phyloP scores from a whole-genome alignment of 2,329 filamentous ascomycete genomes.

The Ophiostoma himal-ulmi region DNA sequence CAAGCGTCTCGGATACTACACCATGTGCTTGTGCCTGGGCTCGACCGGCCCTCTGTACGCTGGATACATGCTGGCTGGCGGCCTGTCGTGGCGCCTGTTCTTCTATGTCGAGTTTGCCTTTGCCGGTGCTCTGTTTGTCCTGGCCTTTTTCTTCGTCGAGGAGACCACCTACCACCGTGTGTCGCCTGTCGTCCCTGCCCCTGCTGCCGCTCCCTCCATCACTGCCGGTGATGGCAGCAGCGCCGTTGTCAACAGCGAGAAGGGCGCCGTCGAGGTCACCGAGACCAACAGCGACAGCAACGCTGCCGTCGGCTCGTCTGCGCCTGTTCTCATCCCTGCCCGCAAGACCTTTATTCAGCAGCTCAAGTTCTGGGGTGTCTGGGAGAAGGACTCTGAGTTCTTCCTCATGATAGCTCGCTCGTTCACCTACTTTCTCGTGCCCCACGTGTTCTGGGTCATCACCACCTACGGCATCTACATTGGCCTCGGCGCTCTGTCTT shows the following conservation, averaged over 20 bases:
- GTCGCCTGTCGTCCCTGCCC: neutral
- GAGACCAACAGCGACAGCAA: slow-evolving; percentile 1
- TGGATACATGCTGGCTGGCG: slow-evolving; percentile 55
- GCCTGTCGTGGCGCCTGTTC: slow-evolving; percentile 54
- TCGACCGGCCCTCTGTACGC: slow-evolving; percentile 52
- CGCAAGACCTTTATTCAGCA: slow-evolving; percentile 40
- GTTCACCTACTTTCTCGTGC: slow-evolving; percentile 44
- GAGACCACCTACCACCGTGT: slow-evolving; percentile 27
- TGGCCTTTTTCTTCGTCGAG: slow-evolving; percentile 34
- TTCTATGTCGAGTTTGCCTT: slow-evolving; percentile 58
- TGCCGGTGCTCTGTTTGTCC: slow-evolving; percentile 29
- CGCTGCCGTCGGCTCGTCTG: neutral
- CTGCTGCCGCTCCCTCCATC: neutral
- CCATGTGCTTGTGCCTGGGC: slow-evolving; percentile 52
- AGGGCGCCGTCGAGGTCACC: neutral
- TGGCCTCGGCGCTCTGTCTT: slow-evolving; percentile 44
- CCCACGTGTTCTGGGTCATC: slow-evolving; percentile 46
- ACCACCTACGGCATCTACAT: slow-evolving; percentile 45
- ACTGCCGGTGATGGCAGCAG: neutral
- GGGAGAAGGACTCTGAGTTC: slow-evolving; percentile 40
- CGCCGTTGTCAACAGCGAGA: slow-evolving; percentile 1
- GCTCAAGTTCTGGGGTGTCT: slow-evolving; percentile 40
- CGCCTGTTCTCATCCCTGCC: slow-evolving; percentile 27
- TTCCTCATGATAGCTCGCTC: slow-evolving; percentile 42
- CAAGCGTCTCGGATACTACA: slow-evolving; percentile 56